A percentile compares a stretch with the other conserved stretches of the same genome.
Evolutionary conservation across 257 asterid species (phyloP).

Genomic region (Agastache rugosa): DNA sequence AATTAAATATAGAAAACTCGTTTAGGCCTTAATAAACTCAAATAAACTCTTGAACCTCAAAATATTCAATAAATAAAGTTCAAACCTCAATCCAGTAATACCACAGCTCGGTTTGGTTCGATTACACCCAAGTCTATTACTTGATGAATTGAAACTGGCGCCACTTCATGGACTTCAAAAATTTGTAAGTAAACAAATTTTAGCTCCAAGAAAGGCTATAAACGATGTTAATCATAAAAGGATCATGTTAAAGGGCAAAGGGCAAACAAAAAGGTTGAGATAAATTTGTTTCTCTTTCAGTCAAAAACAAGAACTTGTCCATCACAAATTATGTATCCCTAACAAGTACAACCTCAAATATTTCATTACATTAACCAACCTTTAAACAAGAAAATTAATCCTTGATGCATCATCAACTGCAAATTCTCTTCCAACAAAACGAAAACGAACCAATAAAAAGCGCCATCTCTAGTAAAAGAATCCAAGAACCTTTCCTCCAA

Average conservation of each 20-base stretch:
- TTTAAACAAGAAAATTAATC: background rate
- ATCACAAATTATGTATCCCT: background rate
- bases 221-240: too few species aligned
- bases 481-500: constrained; percentile 24
- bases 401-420: background rate
- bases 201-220: background rate
- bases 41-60: too few species aligned
- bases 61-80: too few species aligned
- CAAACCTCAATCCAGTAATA: too few species aligned
- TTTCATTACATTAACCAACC: background rate
- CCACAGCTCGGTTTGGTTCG: too few species aligned
- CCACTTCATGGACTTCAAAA: too few species aligned
- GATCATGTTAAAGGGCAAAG: background rate
- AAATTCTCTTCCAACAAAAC: background rate
- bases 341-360: background rate
- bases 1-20: too few species aligned
- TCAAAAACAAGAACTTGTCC: background rate
- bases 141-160: too few species aligned
- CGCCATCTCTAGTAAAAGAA: constrained; percentile 12
- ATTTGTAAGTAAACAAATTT: background rate
- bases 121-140: too few species aligned
- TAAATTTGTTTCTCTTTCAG: background rate
- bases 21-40: too few species aligned
- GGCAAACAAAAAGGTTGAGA: background rate
- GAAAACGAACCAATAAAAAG: background rate